Percentiles rank a stretch among this genome's conserved stretches.
phyloP scores from a whole-genome alignment of 495 filamentous ascomycete genomes.

The Friedmanniomyces endolithicus region DNA sequence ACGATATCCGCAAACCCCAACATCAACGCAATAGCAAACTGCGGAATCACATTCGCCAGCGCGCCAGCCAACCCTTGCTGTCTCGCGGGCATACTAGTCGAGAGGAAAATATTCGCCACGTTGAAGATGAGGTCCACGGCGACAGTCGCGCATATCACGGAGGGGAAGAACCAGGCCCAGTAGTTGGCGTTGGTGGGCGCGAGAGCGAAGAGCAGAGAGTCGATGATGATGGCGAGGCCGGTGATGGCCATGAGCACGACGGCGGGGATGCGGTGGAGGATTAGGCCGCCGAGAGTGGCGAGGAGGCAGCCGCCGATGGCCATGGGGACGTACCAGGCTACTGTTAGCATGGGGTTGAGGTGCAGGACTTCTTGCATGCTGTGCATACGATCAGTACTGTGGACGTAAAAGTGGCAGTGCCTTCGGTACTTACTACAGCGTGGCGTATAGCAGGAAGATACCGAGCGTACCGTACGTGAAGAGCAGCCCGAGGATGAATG shows the following conservation, averaged over 20 bases:
- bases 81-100: conserved; percentile 53
- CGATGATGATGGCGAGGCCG: conserved; percentile 49
- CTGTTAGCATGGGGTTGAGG: conserved; percentile 53
- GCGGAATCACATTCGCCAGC: conserved; percentile 28
- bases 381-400: not conserved
- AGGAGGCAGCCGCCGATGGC: conserved; percentile 63
- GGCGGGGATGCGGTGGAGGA: conserved; percentile 64
- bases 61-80: conserved; percentile 69
- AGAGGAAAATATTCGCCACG: conserved; percentile 74
- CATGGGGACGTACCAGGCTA: conserved; percentile 71
- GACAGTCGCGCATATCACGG: conserved; percentile 70
- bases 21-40: conserved; percentile 66
- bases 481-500: conserved; percentile 55
- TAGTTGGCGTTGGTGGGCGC: conserved; percentile 47
- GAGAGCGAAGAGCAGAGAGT: conserved; percentile 59
- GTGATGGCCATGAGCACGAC: conserved; percentile 58
- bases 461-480: conserved; percentile 66
- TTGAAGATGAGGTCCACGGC: conserved; percentile 78
- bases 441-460: conserved; percentile 62
- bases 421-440: conserved; percentile 53
- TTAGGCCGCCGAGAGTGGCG: conserved; percentile 56
- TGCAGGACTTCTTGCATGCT: conserved; percentile 58
- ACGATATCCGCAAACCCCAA: conserved; percentile 66
- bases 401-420: not conserved
- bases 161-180: conserved; percentile 67